These are phyloP conservation scores for Aspergillus ustus DNA, from an alignment of 2,329 filamentous ascomycete species.

Conservation along the genomic window DNA sequence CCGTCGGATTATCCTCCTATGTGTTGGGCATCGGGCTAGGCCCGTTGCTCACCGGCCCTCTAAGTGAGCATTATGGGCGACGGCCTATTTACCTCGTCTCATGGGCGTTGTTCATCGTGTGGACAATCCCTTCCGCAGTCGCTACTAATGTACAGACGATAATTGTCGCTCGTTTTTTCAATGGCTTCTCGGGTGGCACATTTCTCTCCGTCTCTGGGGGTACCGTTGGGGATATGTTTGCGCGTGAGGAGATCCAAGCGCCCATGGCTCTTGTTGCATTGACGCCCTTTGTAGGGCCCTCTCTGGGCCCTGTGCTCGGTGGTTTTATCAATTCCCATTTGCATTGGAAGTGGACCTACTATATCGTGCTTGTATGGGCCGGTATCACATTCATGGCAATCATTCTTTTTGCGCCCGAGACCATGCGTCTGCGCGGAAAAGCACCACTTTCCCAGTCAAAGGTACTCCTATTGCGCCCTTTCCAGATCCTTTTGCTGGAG, in stretches of 20 bases:
- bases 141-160: slow-evolving; percentile 75
- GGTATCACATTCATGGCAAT: slow-evolving; percentile 30
- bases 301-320: slow-evolving; percentile 19
- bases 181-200: slow-evolving; percentile 48
- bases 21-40: slow-evolving; percentile 63
- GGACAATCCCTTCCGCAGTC: slow-evolving; percentile 68
- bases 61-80: slow-evolving; percentile 71
- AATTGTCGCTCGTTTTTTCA: slow-evolving; percentile 73
- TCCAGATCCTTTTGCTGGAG: slow-evolving; percentile 77
- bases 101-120: slow-evolving; percentile 61
- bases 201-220: slow-evolving; percentile 71
- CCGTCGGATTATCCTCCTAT: slow-evolving; percentile 53
- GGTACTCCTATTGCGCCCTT: slow-evolving; percentile 54
- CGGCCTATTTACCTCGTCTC: slow-evolving; percentile 76
- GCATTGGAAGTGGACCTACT: slow-evolving; percentile 75
- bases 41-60: slow-evolving; percentile 15
- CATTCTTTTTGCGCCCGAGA: neutral
- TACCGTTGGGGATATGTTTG: slow-evolving; percentile 24
- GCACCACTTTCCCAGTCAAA: no score
- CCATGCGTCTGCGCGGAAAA: no score
- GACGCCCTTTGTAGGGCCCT: slow-evolving; percentile 21
- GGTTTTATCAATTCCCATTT: slow-evolving; percentile 21
- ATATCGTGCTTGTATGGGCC: slow-evolving; percentile 78
- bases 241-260: slow-evolving; percentile 15
- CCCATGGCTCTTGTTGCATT: slow-evolving; percentile 22